Base-by-base conservation (phyloP, 805 yeast genomes). In the Candida nemodendra region DNA sequence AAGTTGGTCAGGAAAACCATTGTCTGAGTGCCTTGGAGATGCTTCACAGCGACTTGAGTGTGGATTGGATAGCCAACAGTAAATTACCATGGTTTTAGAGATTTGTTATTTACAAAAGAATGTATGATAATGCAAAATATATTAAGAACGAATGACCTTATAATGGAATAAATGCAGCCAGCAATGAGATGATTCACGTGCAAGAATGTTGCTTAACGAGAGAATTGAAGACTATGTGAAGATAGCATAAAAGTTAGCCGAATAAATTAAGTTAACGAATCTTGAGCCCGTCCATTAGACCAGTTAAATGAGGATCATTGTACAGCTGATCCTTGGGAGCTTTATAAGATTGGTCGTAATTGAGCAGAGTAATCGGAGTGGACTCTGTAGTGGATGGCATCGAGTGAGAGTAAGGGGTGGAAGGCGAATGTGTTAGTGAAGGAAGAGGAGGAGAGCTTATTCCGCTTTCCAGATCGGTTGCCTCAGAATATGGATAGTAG, bases 41-140 rank as follows among this genome's bases (percentile, higher is more conserved):
- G 38, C 27, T 44, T 13, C 44, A 50, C 30, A 32, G 33, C 9
- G 42, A 41, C 4, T 13, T 12, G 5, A 32, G 35, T 13, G 44
- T 45, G n/a, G 43, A 32, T 6, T 56, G 61, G 61, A 34, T 45
- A 9, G 51, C 47, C 8, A 55, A 56, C 34, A 53, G 56, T 9
- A 56, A 56, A 36, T 52, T 54, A 56, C 44, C 49, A 12, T 56
- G 61, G 61, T 56, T 49, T 28, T 56, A 36, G 38, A 9, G 23
- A 30, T n/a, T n/a, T n/a, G n/a, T n/a, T n/a, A 11, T 22, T 16
- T 22, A 23, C 22, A 23, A 19, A 18, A 24, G 13, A 22, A 18
- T 16, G 23, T 17, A n/a, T n/a, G n/a, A n/a, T n/a, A n/a, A 22
- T 13, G 28, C 12, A 27, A 21, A 21, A 23, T 18, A 18, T 18